Evolutionary conservation across 1,284 basidiomycete genomes (phyloP), one percentile per base, ranked within the genome.

Genomic region (Abortiporus biennis): DNA sequence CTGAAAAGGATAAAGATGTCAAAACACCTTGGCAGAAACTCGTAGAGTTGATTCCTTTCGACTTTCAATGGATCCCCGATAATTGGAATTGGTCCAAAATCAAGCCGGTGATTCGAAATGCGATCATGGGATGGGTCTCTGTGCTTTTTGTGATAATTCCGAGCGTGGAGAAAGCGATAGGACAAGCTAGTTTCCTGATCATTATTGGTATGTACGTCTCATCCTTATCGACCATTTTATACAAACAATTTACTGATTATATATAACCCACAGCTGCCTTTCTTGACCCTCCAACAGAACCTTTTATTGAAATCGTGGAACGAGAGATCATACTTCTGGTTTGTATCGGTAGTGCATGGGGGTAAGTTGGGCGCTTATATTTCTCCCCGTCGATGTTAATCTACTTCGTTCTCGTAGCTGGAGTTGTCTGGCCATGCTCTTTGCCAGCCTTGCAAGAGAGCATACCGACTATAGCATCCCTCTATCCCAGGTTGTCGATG

Each of bases 111-210:
- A 61, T 89, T 22, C 75, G 87, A 36, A 75, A 76, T 49, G 73
- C 82, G 2, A 42, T 83, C 34, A 66, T 77, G 1, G 82, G 72
- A 17, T 89, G 84, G 81, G 56, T 85, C 3, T 66, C 74, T 17
- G 57, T 75, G 12, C 52, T 89, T 13, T 56, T 88, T 9, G 76
- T 88, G 53, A 58, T 86, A n/a, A 78, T 86, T 42, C 68, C 72
- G 0, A 53, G 53, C 0, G 65, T 77, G 2, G 64, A 78, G 51
- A 45, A 51, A 2, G 49, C 69, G n/a, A 60, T 88, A 56, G 86
- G 87, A 2, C 73, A 77, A 63, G 80, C 81, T 2, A 71, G 74
- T 40, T 87, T 86, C 54, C 55, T 87, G 3, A 73, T 87, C 33
- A 61, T 86, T 4, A 71, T 88, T 4, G 74, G 80, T 79, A 34